Conservation (phyloP, 306 rosid genomes). For the Citrullus amarus region DNA sequence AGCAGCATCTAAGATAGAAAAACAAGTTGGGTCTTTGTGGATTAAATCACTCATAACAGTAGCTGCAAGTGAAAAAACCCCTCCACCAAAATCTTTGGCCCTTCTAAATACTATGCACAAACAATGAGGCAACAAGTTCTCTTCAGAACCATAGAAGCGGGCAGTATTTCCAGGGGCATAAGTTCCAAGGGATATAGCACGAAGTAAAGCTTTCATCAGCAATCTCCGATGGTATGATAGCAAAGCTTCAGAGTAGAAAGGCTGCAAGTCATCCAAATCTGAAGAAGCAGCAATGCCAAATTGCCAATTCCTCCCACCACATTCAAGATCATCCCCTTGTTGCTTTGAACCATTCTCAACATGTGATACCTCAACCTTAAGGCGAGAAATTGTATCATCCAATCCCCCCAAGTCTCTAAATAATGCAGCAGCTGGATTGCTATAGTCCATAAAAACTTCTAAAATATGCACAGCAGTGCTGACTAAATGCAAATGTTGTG, state of each 20-base stretch:
- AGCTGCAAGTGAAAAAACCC: constrained; percentile 92
- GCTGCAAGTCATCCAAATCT: constrained; percentile 58
- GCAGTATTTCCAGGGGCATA: constrained; percentile 91
- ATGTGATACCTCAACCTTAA: constrained; percentile 71
- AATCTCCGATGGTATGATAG: constrained; percentile 67
- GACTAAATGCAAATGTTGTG: constrained; percentile 91
- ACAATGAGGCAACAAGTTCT: constrained; percentile 74
- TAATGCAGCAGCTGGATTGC: constrained; percentile 90
- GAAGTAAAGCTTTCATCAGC: constrained; percentile 84
- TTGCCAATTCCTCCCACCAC: constrained; percentile 36
- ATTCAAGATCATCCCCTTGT: constrained; percentile 40
- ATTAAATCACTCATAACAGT: constrained; percentile 94
- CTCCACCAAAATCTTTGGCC: constrained; percentile 94
- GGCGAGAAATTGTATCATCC: constrained; percentile 81
- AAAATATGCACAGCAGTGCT: constrained; percentile 86
- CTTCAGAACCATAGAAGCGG: constrained; percentile 78
- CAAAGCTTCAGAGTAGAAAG: constrained; percentile 68
- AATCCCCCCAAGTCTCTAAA: constrained; percentile 98
- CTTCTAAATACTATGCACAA: constrained; percentile 70
- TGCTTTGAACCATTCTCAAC: constrained; percentile 72
- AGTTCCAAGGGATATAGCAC: constrained; percentile 88
- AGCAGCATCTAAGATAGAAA: constrained; percentile 70
- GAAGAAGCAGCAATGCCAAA: constrained; percentile 35
- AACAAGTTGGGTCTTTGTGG: constrained; percentile 97
- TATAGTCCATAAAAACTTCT: constrained; percentile 96